phyloP scores from a whole-genome alignment of 306 rosid species.

The Begonia loranthoides region DNA sequence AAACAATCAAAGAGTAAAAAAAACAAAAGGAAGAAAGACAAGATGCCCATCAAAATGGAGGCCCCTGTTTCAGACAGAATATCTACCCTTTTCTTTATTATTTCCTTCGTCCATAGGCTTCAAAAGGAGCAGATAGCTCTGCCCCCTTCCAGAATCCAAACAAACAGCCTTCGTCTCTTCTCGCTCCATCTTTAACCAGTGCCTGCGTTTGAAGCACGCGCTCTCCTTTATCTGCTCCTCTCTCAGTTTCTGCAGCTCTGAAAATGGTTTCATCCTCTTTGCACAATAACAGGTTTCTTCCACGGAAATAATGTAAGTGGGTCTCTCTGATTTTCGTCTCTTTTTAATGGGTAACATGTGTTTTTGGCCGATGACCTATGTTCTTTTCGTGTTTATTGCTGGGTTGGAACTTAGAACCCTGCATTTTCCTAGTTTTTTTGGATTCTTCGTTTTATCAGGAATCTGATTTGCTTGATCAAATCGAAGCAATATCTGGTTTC shows the following conservation, averaged over 20 bases:
- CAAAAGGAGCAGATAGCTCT: slow-evolving; percentile 19
- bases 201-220: slow-evolving; percentile 37
- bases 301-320: slow-evolving; percentile 28
- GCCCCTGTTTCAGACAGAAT: background rate
- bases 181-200: slow-evolving; percentile 16
- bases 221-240: slow-evolving; percentile 18
- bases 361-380: slow-evolving; percentile 4
- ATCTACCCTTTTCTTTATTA: background rate
- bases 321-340: slow-evolving; percentile 12
- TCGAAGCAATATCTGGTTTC: too few relatives aligned
- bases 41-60: slow-evolving; percentile 13
- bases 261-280: background rate
- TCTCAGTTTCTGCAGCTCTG: too few relatives aligned
- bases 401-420: background rate
- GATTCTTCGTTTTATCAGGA: slow-evolving; percentile 1
- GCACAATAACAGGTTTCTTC: slow-evolving; percentile 16
- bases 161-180: slow-evolving; percentile 29
- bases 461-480: slow-evolving; percentile 19
- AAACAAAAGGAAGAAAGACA: slow-evolving; percentile 13
- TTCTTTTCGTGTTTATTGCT: slow-evolving; percentile 6
- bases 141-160: slow-evolving; percentile 5
- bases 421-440: background rate
- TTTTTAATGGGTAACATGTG: slow-evolving; percentile 5
- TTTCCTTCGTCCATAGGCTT: slow-evolving; percentile 19
- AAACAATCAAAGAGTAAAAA: slow-evolving; percentile 17